These are phyloP conservation scores for Tulasnella sp. DNA, from an alignment of 768 basidiomycete species.

Conservation along the genomic window DNA sequence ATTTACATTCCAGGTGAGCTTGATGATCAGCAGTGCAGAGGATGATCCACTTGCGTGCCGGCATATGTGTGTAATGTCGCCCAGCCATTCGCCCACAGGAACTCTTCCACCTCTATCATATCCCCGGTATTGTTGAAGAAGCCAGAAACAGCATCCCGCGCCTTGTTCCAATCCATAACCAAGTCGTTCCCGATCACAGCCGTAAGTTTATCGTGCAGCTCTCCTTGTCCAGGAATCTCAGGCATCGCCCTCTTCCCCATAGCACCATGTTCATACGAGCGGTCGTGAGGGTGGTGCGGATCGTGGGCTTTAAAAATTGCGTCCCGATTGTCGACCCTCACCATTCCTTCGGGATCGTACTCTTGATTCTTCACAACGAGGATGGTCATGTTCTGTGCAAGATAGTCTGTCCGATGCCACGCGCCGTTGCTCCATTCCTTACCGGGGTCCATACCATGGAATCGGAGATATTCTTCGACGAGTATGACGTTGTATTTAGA, in stretches of 20 bases:
- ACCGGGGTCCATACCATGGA: constrained; percentile 29
- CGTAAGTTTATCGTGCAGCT: not conserved
- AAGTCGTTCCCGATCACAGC: constrained; percentile 20
- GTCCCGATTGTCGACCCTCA: constrained; percentile 31
- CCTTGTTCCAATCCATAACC: constrained; percentile 27
- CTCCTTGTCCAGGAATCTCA: not conserved
- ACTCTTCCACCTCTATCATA: constrained; percentile 25
- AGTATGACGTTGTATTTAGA: constrained; percentile 31
- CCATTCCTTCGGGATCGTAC: constrained; percentile 31
- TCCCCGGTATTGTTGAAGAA: constrained; percentile 20
- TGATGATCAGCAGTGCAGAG: not conserved
- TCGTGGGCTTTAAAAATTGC: not conserved
- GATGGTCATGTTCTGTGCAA: constrained; percentile 24
- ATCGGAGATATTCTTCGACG: constrained; percentile 34
- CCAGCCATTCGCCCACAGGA: constrained; percentile 32
- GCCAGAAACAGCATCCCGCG: constrained; percentile 17
- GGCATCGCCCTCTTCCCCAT: too few species aligned
- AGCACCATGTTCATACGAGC: too few species aligned
- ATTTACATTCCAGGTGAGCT: not conserved
- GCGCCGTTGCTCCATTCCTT: constrained; percentile 31
- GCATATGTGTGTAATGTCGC: constrained; percentile 33
- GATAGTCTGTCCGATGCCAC: constrained; percentile 31
- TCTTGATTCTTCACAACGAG: constrained; percentile 31
- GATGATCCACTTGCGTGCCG: constrained; percentile 29
- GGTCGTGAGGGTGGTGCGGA: not conserved